These are phyloP conservation scores for Heterobasidion occidentale DNA, from an alignment of 1,284 basidiomycete genomes.

Conservation along the genomic window DNA sequence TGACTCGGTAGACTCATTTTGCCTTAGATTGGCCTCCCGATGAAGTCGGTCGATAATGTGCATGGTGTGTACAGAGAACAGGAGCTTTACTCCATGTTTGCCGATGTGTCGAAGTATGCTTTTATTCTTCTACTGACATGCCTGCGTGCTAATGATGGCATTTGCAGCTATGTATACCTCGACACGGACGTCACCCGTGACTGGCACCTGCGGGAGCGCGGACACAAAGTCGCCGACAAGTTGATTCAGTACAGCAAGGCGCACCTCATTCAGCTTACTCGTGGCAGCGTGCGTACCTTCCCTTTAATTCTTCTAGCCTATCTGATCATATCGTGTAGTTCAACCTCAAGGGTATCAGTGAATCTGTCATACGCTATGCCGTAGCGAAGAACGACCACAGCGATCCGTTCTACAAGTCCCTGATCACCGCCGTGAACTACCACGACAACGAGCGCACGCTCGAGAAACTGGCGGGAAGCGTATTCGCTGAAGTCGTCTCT, in stretches of 20 bases:
- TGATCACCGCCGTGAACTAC: slow-evolving; percentile 7
- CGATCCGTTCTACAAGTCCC: slow-evolving; percentile 10
- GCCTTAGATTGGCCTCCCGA: slow-evolving; percentile 48
- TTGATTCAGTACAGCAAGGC: slow-evolving; percentile 33
- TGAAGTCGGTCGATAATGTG: slow-evolving; percentile 43
- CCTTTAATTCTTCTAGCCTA: not conserved
- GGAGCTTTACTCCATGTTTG: slow-evolving; percentile 42
- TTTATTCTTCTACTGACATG: not conserved
- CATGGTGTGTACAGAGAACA: slow-evolving; percentile 41
- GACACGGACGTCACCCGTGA: slow-evolving; percentile 48
- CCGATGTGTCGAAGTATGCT: slow-evolving; percentile 46
- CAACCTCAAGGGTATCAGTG: slow-evolving; percentile 26
- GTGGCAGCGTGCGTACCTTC: slow-evolving; percentile 6
- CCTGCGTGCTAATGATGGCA: not conserved
- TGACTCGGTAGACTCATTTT: not conserved
- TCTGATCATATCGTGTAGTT: slow-evolving; percentile 24
- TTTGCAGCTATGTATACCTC: slow-evolving; percentile 53
- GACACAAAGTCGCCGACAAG: slow-evolving; percentile 30
- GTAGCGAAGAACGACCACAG: slow-evolving; percentile 16
- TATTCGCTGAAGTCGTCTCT: slow-evolving; percentile 42
- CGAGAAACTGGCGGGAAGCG: slow-evolving; percentile 27
- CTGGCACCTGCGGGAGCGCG: slow-evolving; percentile 48
- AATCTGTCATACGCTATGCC: slow-evolving; percentile 12
- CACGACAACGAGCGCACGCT: slow-evolving; percentile 14
- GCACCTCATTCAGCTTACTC: slow-evolving; percentile 25